Conservation (phyloP, 352 stramenopile genomes). For the Phytophthora multivora region DNA sequence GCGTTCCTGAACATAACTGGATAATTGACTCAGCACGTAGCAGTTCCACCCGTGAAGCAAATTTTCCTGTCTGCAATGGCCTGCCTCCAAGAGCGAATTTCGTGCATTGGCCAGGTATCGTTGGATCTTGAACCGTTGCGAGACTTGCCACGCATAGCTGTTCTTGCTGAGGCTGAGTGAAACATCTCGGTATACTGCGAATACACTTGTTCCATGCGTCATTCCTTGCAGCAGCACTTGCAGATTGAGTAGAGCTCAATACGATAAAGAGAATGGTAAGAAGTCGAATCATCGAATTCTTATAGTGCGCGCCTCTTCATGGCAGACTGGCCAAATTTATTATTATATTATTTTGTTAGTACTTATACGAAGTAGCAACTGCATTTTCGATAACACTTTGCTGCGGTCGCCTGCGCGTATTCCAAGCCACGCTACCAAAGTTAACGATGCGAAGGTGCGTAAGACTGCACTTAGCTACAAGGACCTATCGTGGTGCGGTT, state of each 20-base stretch:
- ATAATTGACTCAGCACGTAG: constrained; percentile 29
- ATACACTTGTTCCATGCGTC: constrained; percentile 27
- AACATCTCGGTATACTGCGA: constrained; percentile 30
- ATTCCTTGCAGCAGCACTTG: constrained; percentile 1
- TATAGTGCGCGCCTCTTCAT: constrained; percentile 10
- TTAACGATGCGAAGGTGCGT: too few species aligned
- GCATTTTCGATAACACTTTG: constrained; percentile 12
- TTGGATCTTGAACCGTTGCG: constrained; percentile 11
- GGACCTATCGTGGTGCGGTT: too few species aligned
- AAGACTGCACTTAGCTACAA: too few species aligned
- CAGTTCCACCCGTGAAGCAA: constrained; percentile 29
- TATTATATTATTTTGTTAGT: too few species aligned
- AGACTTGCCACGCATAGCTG: constrained; percentile 24
- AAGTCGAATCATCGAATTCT: constrained; percentile 5
- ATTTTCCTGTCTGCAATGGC: constrained; percentile 25
- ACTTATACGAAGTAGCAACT: too few species aligned
- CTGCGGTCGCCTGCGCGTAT: too few species aligned
- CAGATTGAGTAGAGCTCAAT: constrained; percentile 3
- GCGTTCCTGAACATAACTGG: constrained; percentile 28
- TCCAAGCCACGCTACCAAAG: too few species aligned
- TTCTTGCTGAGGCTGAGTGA: constrained; percentile 36
- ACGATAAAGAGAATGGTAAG: constrained; percentile 13
- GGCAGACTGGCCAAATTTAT: constrained; percentile 20
- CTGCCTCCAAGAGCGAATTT: constrained; percentile 34
- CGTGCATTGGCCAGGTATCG: constrained; percentile 30